Evolutionary conservation across 2,329 filamentous ascomycete species (phyloP).

Genomic region (Cercospora beticola): DNA sequence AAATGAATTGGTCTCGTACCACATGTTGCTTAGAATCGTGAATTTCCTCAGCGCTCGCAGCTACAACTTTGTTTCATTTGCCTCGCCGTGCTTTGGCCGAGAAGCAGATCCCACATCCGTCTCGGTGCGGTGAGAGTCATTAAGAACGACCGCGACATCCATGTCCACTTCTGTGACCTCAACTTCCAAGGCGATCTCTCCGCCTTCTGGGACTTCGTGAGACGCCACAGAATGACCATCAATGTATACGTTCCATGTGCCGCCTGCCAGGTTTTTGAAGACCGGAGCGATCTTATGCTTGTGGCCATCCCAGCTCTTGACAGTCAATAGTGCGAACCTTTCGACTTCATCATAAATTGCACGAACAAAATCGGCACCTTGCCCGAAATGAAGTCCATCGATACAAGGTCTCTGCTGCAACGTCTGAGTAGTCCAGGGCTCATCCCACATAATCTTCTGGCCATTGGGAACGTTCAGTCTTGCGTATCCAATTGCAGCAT

Average conservation of each 20-base stretch:
- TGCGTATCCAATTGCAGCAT: conserved; percentile 41
- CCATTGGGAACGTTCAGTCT: conserved; percentile 42
- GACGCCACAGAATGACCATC: not conserved
- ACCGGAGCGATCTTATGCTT: not conserved
- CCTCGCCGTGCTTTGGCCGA: not conserved
- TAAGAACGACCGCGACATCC: not conserved
- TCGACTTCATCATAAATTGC: not conserved
- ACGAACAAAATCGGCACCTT: not conserved
- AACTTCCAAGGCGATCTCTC: not conserved
- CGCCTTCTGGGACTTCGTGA: not conserved
- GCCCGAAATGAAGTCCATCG: not conserved
- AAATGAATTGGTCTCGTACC: not conserved
- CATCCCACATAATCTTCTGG: conserved; percentile 40
- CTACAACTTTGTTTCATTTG: not conserved
- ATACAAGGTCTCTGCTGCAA: conserved; percentile 37
- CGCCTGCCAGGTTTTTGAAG: not conserved
- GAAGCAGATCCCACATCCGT: not conserved
- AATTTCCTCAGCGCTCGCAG: not conserved
- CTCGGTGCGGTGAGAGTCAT: not conserved
- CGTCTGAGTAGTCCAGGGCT: conserved; percentile 34
- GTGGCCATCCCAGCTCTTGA: not conserved
- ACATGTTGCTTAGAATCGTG: not conserved
- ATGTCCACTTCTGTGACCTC: not conserved
- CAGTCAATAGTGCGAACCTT: not conserved
- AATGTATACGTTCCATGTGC: not conserved